Evolutionary conservation across 2,329 filamentous ascomycete genomes (phyloP).

Genomic region (Lecanicillium sp.): DNA sequence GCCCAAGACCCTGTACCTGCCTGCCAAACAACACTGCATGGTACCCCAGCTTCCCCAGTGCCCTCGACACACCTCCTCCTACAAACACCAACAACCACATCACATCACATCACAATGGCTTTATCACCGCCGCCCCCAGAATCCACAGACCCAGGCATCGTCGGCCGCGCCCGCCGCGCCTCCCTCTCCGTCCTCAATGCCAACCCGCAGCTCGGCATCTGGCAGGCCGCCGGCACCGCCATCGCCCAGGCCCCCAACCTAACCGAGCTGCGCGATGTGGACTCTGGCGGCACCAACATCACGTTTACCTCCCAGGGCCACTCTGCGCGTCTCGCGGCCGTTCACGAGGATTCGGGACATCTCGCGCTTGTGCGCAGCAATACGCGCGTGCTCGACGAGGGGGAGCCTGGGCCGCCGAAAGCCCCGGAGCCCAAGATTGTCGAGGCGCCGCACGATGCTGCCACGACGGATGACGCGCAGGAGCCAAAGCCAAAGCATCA

Average conservation of each 20-base stretch:
- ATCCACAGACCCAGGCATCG: constrained; percentile 15
- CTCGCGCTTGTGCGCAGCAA: constrained; percentile 20
- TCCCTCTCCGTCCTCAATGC: constrained; percentile 23
- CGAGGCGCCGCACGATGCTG: background rate
- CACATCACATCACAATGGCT: too few relatives aligned
- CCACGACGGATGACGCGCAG: background rate
- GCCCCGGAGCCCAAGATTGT: background rate
- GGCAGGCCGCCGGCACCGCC: constrained; percentile 26
- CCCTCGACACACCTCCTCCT: too few relatives aligned
- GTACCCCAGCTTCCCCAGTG: too few relatives aligned
- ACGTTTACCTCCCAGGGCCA: constrained; percentile 25
- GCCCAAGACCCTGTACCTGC: too few relatives aligned
- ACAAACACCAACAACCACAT: too few relatives aligned
- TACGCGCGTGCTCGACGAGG: background rate
- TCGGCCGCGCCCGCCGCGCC: constrained; percentile 22
- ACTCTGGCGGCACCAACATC: constrained; percentile 23
- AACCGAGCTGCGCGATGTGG: constrained; percentile 23
- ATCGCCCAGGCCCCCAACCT: constrained; percentile 26
- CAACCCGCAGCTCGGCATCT: constrained; percentile 26
- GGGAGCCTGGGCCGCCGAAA: background rate
- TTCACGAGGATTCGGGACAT: constrained; percentile 20
- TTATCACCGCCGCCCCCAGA: background rate
- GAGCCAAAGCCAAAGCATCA: constrained; percentile 7
- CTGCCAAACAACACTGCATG: too few relatives aligned
- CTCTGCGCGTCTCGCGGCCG: constrained; percentile 22